phyloP scores from a whole-genome alignment of 768 basidiomycete species.

The Tulasnella sp. region DNA sequence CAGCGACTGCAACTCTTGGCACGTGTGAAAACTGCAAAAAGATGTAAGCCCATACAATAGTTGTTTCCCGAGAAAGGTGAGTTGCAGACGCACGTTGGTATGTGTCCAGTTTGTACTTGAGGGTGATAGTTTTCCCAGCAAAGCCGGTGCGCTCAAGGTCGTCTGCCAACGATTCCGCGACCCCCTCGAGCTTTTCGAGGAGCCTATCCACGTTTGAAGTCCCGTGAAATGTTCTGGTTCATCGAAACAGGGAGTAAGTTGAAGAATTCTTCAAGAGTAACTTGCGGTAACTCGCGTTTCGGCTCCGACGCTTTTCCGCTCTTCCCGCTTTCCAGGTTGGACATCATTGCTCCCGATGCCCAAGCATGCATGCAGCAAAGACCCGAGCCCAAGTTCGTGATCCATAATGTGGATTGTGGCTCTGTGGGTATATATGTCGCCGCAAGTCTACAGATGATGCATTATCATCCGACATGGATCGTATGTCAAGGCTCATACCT shows the following conservation, averaged over 20 bases:
- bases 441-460: conserved; percentile 74
- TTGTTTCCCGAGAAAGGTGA: background rate
- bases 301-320: conserved; percentile 84
- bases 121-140: conserved; percentile 77
- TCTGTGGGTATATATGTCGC: conserved; percentile 73
- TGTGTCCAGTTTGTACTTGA: conserved; percentile 88
- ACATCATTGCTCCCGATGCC: conserved; percentile 83
- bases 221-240: conserved; percentile 61
- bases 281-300: conserved; percentile 49
- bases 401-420: conserved; percentile 71
- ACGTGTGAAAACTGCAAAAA: conserved; percentile 55
- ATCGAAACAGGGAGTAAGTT: background rate
- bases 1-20: conserved; percentile 70
- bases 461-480: too few species aligned
- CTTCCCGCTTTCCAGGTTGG: conserved; percentile 61
- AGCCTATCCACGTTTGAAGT: conserved; percentile 56
- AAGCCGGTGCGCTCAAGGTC: conserved; percentile 76
- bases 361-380: conserved; percentile 68
- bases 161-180: conserved; percentile 68
- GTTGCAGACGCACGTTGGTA: conserved; percentile 52
- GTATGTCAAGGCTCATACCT: too few species aligned
- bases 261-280: background rate
- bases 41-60: background rate
- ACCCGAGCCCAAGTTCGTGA: conserved; percentile 70
- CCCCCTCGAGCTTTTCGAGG: conserved; percentile 63